phyloP scores from a whole-genome alignment of 1,284 basidiomycete species.

The Tylopilus sp. region DNA sequence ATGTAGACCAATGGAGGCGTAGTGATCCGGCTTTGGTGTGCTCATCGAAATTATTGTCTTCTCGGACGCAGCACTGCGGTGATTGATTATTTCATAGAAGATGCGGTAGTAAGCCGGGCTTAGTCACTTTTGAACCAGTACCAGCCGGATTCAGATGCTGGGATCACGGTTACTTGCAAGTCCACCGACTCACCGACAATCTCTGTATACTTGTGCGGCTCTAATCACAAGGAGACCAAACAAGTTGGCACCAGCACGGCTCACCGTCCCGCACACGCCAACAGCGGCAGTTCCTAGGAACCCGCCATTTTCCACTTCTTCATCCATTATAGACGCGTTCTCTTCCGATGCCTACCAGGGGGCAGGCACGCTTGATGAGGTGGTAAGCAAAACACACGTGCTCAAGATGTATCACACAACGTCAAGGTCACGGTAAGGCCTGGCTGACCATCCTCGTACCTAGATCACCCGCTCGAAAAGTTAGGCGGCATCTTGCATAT shows the following conservation, averaged over 20 bases:
- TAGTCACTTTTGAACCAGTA: background rate
- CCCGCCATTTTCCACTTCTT: conserved; percentile 9
- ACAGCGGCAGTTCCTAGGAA: background rate
- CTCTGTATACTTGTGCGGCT: background rate
- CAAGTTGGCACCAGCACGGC: conserved; percentile 3
- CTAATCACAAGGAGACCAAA: conserved; percentile 9
- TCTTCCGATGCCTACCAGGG: conserved; percentile 6
- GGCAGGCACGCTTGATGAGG: conserved; percentile 28
- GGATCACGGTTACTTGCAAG: conserved; percentile 7
- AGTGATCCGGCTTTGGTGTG: background rate
- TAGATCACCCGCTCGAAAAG: conserved; percentile 36
- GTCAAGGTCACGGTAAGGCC: too few relatives aligned
- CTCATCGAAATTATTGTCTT: background rate
- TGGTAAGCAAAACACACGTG: conserved; percentile 24
- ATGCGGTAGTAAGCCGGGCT: background rate
- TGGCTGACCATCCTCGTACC: conserved; percentile 1
- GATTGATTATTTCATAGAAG: background rate
- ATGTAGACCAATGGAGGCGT: background rate
- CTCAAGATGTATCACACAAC: background rate
- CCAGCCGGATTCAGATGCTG: conserved; percentile 24
- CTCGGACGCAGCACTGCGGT: too few relatives aligned
- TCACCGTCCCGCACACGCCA: conserved; percentile 1
- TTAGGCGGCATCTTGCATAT: conserved; percentile 13
- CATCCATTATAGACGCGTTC: conserved; percentile 13
- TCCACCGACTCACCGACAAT: conserved; percentile 3